Percentiles rank a stretch among this genome's conserved stretches.
Evolutionary conservation across 768 basidiomycete species (phyloP).

Genomic region (Boletus subparvulus): DNA sequence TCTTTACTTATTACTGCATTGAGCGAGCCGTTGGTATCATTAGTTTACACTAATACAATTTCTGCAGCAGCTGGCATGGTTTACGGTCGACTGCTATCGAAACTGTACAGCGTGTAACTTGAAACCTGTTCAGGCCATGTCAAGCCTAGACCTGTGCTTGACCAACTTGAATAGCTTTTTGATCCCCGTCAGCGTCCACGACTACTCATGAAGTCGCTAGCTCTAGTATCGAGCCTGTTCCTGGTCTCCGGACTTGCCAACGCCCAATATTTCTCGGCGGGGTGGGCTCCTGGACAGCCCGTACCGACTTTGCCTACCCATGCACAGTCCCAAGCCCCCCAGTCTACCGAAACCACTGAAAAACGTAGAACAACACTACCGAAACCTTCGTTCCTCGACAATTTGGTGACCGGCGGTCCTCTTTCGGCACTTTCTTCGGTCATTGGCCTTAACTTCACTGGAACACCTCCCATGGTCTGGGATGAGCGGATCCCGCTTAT

Average conservation of each 20-base stretch:
- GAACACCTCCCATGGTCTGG: constrained; percentile 50
- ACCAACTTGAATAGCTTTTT: not conserved
- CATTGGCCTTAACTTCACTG: constrained; percentile 72
- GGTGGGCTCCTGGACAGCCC: constrained; percentile 79
- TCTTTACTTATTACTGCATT: too few species aligned
- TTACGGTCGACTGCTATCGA: too few species aligned
- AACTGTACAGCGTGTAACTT: too few species aligned
- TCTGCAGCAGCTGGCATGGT: too few species aligned
- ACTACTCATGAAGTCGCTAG: constrained; percentile 49
- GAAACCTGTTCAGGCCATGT: too few species aligned
- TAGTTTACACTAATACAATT: too few species aligned
- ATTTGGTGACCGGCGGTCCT: constrained; percentile 51
- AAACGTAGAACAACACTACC: constrained; percentile 15
- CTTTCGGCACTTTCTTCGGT: constrained; percentile 52
- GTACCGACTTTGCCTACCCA: constrained; percentile 29
- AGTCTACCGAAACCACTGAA: constrained; percentile 26
- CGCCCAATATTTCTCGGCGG: constrained; percentile 77
- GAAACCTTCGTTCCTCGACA: constrained; percentile 30
- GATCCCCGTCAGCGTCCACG: not conserved
- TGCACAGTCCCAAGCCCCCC: constrained; percentile 19
- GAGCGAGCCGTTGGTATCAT: too few species aligned
- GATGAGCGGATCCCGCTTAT: constrained; percentile 74
- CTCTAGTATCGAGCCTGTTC: constrained; percentile 36
- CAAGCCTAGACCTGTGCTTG: not conserved
- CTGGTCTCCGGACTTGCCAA: constrained; percentile 22